These are phyloP conservation scores for Phyllosticta citriasiana DNA, from an alignment of 2,329 filamentous ascomycete species.

Conservation along the genomic window DNA sequence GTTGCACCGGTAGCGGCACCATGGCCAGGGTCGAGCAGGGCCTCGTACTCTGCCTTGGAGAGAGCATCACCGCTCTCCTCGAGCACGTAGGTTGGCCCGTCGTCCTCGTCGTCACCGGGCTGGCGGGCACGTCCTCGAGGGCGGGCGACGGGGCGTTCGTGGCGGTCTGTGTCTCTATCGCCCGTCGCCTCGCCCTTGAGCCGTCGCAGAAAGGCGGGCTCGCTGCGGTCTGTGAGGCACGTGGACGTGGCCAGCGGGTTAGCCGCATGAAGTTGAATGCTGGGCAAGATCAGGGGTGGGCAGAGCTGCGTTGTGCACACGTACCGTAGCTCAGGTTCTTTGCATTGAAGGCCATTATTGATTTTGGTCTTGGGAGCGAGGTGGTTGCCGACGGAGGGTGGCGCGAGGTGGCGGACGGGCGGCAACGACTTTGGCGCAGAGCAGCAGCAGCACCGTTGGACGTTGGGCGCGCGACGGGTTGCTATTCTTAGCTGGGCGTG, in stretches of 20 bases:
- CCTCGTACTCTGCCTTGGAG: conserved; percentile 42
- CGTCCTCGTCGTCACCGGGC: conserved; percentile 55
- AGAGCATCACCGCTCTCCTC: conserved; percentile 57
- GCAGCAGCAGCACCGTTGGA: neutral
- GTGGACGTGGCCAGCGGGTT: neutral
- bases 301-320: neutral
- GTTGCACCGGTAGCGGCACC: conserved; percentile 9
- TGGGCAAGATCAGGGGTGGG: neutral
- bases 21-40: conserved; percentile 22
- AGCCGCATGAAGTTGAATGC: neutral
- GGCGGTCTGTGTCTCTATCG: conserved; percentile 34
- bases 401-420: neutral
- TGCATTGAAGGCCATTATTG: conserved; percentile 52
- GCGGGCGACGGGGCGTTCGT: conserved; percentile 34
- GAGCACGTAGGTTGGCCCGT: conserved; percentile 65
- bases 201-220: conserved; percentile 37
- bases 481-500: conserved; percentile 4
- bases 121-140: conserved; percentile 39
- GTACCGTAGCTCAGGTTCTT: conserved; percentile 60
- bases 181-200: conserved; percentile 44
- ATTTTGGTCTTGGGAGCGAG: neutral
- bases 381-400: neutral
- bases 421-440: conserved; percentile 3
- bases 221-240: conserved; percentile 38
- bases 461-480: neutral